Evolutionary conservation across 1,139 yeast genomes (phyloP), one percentile per base, ranked within the genome.

Genomic region (Candida glucosophila): DNA sequence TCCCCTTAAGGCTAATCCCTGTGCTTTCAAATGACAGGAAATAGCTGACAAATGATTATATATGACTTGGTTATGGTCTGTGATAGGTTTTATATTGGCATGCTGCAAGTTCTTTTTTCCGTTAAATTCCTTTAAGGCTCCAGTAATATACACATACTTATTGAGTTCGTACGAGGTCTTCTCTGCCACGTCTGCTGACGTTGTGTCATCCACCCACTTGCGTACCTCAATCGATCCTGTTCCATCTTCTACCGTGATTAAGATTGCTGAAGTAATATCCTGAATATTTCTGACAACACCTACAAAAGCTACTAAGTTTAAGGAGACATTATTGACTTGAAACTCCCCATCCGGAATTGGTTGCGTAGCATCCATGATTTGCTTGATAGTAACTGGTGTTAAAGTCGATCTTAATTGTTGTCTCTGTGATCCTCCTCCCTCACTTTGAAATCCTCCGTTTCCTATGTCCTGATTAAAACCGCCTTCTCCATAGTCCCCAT

Each of bases 381-480:
- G 93, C 44, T 80, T 80, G 42, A 86, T 75, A 2, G 95, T 83
- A 9, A 85, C 90, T 0, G 96, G 93, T 1, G 86, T 77, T 24
- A 83, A 50, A 9, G 74, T 49, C 29, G 61, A 50, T 34, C 74
- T 52, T 29, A 57, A 41, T 36, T 55, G 59, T 31, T 49, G 47
- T 39, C 48, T 52, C 32, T 56, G 63, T 7, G 62, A 49, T n/a
- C n/a, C n/a, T 11, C 43, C 45, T 17, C 38, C 50, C 14, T 50
- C 58, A 22, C 43, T 39, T 26, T 41, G 44, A 30, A 58, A 64
- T 3, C 63, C 67, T 15, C 66, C 62, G 22, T 37, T 42, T 22
- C 32, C 45, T 23, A 37, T 41, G 22, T 41, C 49, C 33, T 48
- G 30, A 14, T 41, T 36, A 33, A 46, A 50, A 5, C 58, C 58